Conservation (phyloP, 331 rosid genomes). For the Phaseolus coccineus region DNA sequence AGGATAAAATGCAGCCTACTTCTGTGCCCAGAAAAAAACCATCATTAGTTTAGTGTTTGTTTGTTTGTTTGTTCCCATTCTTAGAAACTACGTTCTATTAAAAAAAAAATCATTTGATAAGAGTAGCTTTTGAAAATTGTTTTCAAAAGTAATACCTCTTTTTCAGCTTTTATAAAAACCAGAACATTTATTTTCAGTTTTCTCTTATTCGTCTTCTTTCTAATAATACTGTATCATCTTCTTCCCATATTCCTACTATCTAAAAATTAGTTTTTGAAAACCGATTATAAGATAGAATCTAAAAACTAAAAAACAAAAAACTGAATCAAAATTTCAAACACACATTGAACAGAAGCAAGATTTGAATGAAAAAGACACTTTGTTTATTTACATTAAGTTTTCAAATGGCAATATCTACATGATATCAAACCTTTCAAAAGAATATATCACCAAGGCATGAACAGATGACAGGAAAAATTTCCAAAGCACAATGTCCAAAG, state of each 20-base stretch:
- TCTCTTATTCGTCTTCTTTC: background rate
- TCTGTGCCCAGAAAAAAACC: background rate
- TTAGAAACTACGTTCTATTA: background rate
- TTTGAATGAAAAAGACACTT: background rate
- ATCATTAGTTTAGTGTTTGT: background rate
- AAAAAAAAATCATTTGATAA: background rate
- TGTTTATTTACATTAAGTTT: constrained; percentile 13
- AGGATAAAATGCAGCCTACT: constrained; percentile 35
- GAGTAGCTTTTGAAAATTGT: background rate
- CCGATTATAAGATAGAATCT: background rate
- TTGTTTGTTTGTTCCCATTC: background rate
- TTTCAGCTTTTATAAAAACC: background rate
- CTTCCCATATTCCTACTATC: background rate
- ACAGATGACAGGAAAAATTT: constrained; percentile 17
- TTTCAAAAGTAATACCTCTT: background rate
- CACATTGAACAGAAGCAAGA: constrained; percentile 4
- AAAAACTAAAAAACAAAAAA: background rate
- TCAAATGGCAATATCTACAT: background rate
- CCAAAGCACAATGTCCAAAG: background rate
- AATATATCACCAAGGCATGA: constrained; percentile 7
- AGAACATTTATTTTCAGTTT: background rate
- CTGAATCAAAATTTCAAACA: background rate
- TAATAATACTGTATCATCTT: background rate
- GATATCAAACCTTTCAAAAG: background rate
- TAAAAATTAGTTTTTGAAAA: background rate